phyloP scores from a whole-genome alignment of 768 basidiomycete genomes.

The Strobilomyces echinocephalus region DNA sequence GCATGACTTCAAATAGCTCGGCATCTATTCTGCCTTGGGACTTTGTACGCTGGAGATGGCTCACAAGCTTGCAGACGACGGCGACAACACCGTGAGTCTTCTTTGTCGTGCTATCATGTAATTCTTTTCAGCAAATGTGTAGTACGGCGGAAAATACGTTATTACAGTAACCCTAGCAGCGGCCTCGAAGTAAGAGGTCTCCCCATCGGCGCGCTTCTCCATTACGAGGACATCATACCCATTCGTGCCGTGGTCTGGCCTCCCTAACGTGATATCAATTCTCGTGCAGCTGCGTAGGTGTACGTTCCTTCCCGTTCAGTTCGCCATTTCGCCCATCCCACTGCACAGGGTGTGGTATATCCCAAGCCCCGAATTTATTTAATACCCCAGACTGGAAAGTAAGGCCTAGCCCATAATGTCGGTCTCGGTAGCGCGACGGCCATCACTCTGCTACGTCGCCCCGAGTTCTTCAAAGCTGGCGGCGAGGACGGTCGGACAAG shows the following conservation, averaged over 20 bases:
- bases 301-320: constrained; percentile 22
- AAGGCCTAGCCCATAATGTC: constrained; percentile 77
- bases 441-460: constrained; percentile 68
- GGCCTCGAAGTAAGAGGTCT: constrained; percentile 89
- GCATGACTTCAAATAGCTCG: constrained; percentile 41
- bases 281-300: constrained; percentile 74
- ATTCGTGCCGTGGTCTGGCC: too few species aligned
- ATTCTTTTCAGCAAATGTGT: neutral
- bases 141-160: constrained; percentile 84
- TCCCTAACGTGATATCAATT: neutral
- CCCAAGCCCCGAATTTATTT: constrained; percentile 75
- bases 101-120: neutral
- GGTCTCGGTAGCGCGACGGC: constrained; percentile 80
- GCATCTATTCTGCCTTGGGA: constrained; percentile 78
- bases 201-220: constrained; percentile 80
- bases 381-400: constrained; percentile 63
- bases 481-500: constrained; percentile 64
- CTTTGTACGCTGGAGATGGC: constrained; percentile 64
- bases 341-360: constrained; percentile 68
- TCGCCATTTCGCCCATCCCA: neutral
- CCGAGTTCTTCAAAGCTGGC: constrained; percentile 66
- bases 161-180: constrained; percentile 80
- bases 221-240: constrained; percentile 55
- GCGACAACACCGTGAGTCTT: constrained; percentile 68
- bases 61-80: constrained; percentile 65